phyloP scores from a whole-genome alignment of 2,329 filamentous ascomycete genomes.

The Fusarium irregulare region DNA sequence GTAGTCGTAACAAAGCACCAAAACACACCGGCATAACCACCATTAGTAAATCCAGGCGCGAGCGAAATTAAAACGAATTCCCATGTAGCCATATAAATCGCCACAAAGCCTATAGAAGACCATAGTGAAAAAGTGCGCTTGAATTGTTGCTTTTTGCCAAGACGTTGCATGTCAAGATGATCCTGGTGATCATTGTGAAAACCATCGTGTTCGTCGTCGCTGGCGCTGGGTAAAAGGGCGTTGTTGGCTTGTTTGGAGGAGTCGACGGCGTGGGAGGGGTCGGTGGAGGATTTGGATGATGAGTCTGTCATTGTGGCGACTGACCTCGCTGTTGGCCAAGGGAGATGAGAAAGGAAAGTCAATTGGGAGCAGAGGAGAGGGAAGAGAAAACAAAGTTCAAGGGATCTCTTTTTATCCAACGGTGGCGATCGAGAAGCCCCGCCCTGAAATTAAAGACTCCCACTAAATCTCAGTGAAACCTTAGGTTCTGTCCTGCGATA shows the following conservation, averaged over 20 bases:
- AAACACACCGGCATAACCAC: conserved; percentile 28
- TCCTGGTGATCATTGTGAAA: conserved; percentile 29
- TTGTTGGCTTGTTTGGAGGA: conserved; percentile 9
- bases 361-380: background rate
- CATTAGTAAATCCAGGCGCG: conserved; percentile 22
- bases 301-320: background rate
- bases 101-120: conserved; percentile 32
- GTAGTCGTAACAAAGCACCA: conserved; percentile 30
- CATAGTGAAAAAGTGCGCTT: conserved; percentile 24
- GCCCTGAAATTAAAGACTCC: background rate
- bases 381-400: background rate
- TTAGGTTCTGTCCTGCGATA: background rate
- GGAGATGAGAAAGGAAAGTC: no score
- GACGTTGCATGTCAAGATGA: conserved; percentile 27
- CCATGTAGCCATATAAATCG: conserved; percentile 35
- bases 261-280: background rate
- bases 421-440: background rate
- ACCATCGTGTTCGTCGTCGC: conserved; percentile 18
- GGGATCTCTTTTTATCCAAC: background rate
- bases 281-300: background rate
- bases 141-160: conserved; percentile 32
- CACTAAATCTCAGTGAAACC: conserved; percentile 1
- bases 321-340: no score
- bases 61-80: conserved; percentile 32
- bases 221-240: background rate